Percentiles rank a stretch among this genome's conserved stretches.
These are phyloP conservation scores for Aspergillus heteromorphus DNA, from an alignment of 495 filamentous ascomycete genomes.

Conservation along the genomic window DNA sequence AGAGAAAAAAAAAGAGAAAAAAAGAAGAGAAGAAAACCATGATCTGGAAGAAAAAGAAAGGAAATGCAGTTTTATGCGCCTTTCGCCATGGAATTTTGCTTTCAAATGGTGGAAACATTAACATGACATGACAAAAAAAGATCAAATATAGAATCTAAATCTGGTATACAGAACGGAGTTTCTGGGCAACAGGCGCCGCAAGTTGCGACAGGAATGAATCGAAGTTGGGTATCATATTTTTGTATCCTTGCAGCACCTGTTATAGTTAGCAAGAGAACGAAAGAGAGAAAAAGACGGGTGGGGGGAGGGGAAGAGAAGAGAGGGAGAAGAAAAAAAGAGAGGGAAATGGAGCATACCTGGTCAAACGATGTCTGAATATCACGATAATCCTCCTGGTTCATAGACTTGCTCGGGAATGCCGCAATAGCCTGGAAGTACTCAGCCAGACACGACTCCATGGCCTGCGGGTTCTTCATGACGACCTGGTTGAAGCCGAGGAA, in stretches of 20 bases:
- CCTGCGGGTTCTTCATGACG: slow-evolving; percentile 80
- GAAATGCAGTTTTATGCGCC: slow-evolving; percentile 19
- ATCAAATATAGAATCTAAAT: too few relatives aligned
- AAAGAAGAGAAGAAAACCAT: neutral
- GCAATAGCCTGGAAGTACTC: slow-evolving; percentile 85
- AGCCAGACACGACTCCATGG: slow-evolving; percentile 79
- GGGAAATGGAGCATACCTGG: slow-evolving; percentile 31
- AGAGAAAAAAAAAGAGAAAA: neutral
- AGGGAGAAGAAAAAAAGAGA: neutral
- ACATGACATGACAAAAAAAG: slow-evolving; percentile 10
- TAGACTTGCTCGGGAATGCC: slow-evolving; percentile 57
- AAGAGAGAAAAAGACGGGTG: neutral
- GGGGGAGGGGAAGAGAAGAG: neutral
- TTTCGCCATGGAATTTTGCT: slow-evolving; percentile 22
- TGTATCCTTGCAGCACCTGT: slow-evolving; percentile 80
- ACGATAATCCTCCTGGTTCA: slow-evolving; percentile 46
- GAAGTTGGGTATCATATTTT: slow-evolving; percentile 80
- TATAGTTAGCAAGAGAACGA: too few relatives aligned
- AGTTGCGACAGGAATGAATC: slow-evolving; percentile 70
- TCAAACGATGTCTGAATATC: slow-evolving; percentile 49
- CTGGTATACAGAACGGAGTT: slow-evolving; percentile 42
- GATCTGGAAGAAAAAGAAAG: neutral
- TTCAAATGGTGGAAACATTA: slow-evolving; percentile 5
- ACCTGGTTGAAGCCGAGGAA: slow-evolving; percentile 84
- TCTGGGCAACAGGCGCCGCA: slow-evolving; percentile 55